Base-by-base conservation (phyloP, 1,139 yeast species). In the Diutina rugosa region DNA sequence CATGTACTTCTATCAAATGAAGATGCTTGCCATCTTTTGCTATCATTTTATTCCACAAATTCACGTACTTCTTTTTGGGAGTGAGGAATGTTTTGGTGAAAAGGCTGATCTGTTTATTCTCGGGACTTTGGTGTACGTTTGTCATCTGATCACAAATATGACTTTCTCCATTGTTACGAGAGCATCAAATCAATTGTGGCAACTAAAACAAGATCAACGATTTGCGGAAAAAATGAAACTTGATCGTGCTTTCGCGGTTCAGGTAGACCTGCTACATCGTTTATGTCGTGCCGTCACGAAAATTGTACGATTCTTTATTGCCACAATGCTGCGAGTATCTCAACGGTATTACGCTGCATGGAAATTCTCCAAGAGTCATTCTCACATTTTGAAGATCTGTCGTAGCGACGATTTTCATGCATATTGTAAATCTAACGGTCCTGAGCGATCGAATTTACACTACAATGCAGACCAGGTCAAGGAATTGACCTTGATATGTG, bases 341-440 rank as follows among this genome's bases (percentile, higher is more conserved):
- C 70, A 74, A 55, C 65, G 78, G 51, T 78, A 78, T 62, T 79
- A 74, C 61, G 73, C 72, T 62, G 81, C 82, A 0, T 79, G 83
- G 84, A 69, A 77, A 61, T 68, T 74, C n/a, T 71, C 76, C 47
- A 78, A 77, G 58, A 71, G 74, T 1, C 74, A 73, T 56, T 62
- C 65, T 6, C 72, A 64, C 55, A 56, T 74, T 18, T 58, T 72
- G 35, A 63, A 63, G 14, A 58, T 67, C 6, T 59, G 68, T 6
- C 60, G 61, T 1, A 61, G 65, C 3, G 65, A 68, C 56, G 70
- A 67, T 2, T 74, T 73, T 57, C 75, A 73, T 59, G 65, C 61
- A 51, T 61, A 61, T 4, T 58, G 56, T 26, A 53, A 58, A 30
- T 47, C 65, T 21, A 65, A 65, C 54, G 60, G 61, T n/a, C 56